Evolutionary conservation across 345 rosid species (phyloP), one percentile per base, ranked within the genome.

Genomic region (Theobroma cacao): DNA sequence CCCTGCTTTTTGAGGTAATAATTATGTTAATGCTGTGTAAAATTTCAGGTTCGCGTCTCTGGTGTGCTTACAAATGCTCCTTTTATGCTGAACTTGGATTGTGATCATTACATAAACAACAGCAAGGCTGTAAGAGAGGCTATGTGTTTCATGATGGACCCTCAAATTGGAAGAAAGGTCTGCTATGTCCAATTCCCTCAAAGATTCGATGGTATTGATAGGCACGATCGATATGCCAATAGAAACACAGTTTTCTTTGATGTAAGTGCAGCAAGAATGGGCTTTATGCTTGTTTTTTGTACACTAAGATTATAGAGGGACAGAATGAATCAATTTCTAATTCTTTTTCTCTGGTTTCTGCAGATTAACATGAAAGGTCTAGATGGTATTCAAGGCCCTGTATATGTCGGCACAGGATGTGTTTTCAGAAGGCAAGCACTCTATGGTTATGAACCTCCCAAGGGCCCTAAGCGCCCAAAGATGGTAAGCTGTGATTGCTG

Each of bases 101-200:
- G 98, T 85, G 98, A 92, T 60, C 96, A 92, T 81, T 94, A 94
- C 84, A 50, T 92, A 22, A 92, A 94, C 81, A 94, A 94, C 84
- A 92, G 94, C 87, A 94, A 91, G 87, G 96, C 97, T 66, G 88
- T 87, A 60, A 85, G 92, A 28, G 98, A 94, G 84, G 92, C 98
- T 26, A 94, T 94, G 98, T 92, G 97, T 83, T 94, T 94, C 87
- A 76, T 94, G 84, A 94, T 94, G 98, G 98, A 94, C 79, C 97
- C 97, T 5, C 91, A 92, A 75, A 88, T 87, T 45, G 98, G 97
- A 72, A 88, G 80, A 77, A 89, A 90, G 56, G 97, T 94, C 72
- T 94, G 98, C 89, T 94, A 89, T 55, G 95, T 94, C 73, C 98
- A 94, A 80, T 94, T 92, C 81, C 97, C 98, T 78, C 97, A 92